Evolutionary conservation across 2,329 filamentous ascomycete species (phyloP).

Genomic region (Beauveria pseudobassiana): DNA sequence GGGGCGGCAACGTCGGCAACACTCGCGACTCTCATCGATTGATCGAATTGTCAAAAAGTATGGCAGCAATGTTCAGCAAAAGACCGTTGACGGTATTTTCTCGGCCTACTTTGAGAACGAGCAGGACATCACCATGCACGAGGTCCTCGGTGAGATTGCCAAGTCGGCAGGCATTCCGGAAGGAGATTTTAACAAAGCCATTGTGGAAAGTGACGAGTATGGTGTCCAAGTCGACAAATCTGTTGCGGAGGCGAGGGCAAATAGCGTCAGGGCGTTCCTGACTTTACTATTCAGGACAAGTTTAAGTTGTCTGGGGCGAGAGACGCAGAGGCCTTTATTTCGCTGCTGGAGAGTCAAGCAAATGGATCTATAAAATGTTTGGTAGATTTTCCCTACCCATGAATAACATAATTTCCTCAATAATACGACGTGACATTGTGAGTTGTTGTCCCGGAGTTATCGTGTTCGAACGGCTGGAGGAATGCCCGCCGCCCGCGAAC

Average conservation of each 20-base stretch:
- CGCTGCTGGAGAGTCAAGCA: conserved; percentile 53
- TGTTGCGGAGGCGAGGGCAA: conserved; percentile 20
- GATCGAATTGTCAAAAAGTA: conserved; percentile 41
- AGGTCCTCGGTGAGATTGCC: conserved; percentile 29
- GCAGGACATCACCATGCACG: conserved; percentile 34
- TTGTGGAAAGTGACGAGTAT: conserved; percentile 42
- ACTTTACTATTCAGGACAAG: conserved; percentile 61
- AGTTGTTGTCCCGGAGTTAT: no score
- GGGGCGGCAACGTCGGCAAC: conserved; percentile 19
- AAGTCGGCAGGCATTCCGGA: conserved; percentile 38
- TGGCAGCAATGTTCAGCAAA: conserved; percentile 45
- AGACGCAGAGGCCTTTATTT: conserved; percentile 55
- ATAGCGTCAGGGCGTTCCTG: conserved; percentile 58
- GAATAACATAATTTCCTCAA: no score
- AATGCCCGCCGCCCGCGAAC: conserved; percentile 21
- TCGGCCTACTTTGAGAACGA: conserved; percentile 35
- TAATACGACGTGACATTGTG: no score
- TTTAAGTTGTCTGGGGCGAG: conserved; percentile 65
- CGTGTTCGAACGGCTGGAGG: not conserved
- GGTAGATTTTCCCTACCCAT: not conserved
- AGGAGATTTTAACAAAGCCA: conserved; percentile 27
- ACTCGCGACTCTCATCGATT: conserved; percentile 34
- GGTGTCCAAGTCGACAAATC: conserved; percentile 27
- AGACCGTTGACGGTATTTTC: conserved; percentile 41
- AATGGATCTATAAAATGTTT: not conserved